A percentile compares a stretch with the other conserved stretches of the same genome.
These are phyloP conservation scores for Centaurea solstitialis DNA, from an alignment of 129 eudicot species.

Conservation along the genomic window DNA sequence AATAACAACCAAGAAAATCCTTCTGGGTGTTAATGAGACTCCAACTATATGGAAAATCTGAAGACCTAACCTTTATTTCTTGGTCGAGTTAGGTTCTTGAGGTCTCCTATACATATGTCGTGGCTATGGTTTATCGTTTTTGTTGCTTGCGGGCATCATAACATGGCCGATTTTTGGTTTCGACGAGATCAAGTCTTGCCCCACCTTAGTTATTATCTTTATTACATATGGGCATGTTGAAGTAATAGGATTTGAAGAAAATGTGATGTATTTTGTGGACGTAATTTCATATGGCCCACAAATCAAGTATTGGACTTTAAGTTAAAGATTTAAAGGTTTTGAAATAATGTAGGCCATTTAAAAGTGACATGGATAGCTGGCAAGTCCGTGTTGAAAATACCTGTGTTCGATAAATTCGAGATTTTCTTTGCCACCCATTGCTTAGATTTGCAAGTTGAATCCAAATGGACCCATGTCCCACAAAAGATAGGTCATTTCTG, in stretches of 20 bases:
- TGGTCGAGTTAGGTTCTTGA: neutral
- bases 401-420: neutral
- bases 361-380: neutral
- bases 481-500: neutral
- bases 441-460: neutral
- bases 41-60: too few relatives aligned
- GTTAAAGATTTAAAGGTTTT: constrained; percentile 1
- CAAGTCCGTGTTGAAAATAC: neutral
- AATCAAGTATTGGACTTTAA: constrained; percentile 11
- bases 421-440: neutral
- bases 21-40: too few relatives aligned
- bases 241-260: constrained; percentile 1
- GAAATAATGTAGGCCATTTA: neutral
- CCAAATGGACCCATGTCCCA: neutral
- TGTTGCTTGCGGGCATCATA: neutral
- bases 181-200: neutral
- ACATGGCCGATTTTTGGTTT: neutral
- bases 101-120: neutral
- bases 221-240: constrained; percentile 1
- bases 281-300: neutral
- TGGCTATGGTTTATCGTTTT: neutral
- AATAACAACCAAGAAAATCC: too few relatives aligned
- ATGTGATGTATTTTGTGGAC: neutral
- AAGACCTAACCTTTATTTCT: neutral
- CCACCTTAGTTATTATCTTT: neutral